Evolutionary conservation across 2,329 filamentous ascomycete genomes (phyloP).

Genomic region (Microthyrium microscopicum): DNA sequence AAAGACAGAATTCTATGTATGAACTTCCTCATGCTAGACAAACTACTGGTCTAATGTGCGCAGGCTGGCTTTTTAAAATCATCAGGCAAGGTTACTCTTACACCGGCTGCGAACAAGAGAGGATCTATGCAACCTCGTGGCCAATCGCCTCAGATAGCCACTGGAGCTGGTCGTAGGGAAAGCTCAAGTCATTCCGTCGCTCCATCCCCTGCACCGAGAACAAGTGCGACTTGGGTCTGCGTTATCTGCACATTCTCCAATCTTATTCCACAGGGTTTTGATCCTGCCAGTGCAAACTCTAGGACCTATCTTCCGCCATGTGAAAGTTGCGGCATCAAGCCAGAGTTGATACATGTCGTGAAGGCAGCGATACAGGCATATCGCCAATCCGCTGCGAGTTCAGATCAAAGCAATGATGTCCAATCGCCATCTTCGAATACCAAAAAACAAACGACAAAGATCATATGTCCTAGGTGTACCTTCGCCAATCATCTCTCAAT

Average conservation of each 20-base stretch:
- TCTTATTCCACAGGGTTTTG: conserved; percentile 82
- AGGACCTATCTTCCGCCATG: conserved; percentile 75
- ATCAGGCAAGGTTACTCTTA: conserved; percentile 78
- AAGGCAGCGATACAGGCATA: conserved; percentile 76
- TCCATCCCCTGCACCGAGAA: conserved; percentile 28
- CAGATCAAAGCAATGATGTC: conserved; percentile 5
- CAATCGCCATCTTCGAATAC: not conserved
- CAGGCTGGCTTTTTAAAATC: conserved; percentile 88
- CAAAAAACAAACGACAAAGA: conserved; percentile 2
- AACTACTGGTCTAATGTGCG: not conserved
- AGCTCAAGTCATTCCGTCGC: conserved; percentile 20
- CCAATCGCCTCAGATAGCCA: conserved; percentile 30
- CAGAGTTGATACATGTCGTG: conserved; percentile 61
- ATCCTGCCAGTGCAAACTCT: conserved; percentile 61
- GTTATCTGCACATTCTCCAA: conserved; percentile 94
- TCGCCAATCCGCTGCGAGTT: conserved; percentile 36
- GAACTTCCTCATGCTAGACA: conserved; percentile 13
- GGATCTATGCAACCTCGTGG: conserved; percentile 39
- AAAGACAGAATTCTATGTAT: conserved; percentile 72
- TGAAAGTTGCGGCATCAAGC: conserved; percentile 85
- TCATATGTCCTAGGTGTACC: conserved; percentile 67
- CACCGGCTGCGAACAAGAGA: conserved; percentile 62
- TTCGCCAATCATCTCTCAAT: conserved; percentile 87
- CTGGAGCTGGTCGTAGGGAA: conserved; percentile 21
- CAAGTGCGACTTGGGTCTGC: conserved; percentile 77